These are phyloP conservation scores for Pythium angustatum DNA, from an alignment of 352 stramenopile species.

Conservation along the genomic window DNA sequence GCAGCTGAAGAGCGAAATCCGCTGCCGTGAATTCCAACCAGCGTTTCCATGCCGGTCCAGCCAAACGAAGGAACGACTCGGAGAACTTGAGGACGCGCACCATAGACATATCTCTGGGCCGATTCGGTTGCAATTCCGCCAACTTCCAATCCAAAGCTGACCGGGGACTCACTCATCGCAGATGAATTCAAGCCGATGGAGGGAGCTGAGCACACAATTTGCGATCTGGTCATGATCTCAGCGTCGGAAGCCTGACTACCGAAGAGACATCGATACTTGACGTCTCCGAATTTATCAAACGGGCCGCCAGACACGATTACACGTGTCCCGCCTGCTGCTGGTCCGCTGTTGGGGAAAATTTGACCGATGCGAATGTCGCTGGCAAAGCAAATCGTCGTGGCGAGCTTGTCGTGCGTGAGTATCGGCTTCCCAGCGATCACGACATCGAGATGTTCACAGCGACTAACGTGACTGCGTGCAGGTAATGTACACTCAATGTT, in stretches of 20 bases:
- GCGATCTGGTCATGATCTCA: slow-evolving; percentile 1
- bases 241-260: slow-evolving; percentile 1
- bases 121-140: background rate
- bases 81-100: background rate
- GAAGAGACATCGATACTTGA: slow-evolving; percentile 21
- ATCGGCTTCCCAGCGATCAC: slow-evolving; percentile 1
- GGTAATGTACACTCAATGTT: background rate
- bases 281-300: background rate
- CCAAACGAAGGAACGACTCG: slow-evolving; percentile 24
- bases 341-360: slow-evolving; percentile 11
- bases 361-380: background rate
- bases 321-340: slow-evolving; percentile 14
- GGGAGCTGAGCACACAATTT: slow-evolving; percentile 13
- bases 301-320: slow-evolving; percentile 18
- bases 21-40: slow-evolving; percentile 32
- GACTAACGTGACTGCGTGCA: background rate
- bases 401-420: background rate
- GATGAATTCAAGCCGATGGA: background rate
- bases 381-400: background rate
- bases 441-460: slow-evolving; percentile 4
- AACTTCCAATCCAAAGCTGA: slow-evolving; percentile 3
- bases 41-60: slow-evolving; percentile 35
- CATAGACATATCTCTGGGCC: background rate
- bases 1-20: slow-evolving; percentile 38
- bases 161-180: background rate